These are phyloP conservation scores for Tanacetum coccineum DNA, from an alignment of 129 eudicot genomes.

Conservation along the genomic window DNA sequence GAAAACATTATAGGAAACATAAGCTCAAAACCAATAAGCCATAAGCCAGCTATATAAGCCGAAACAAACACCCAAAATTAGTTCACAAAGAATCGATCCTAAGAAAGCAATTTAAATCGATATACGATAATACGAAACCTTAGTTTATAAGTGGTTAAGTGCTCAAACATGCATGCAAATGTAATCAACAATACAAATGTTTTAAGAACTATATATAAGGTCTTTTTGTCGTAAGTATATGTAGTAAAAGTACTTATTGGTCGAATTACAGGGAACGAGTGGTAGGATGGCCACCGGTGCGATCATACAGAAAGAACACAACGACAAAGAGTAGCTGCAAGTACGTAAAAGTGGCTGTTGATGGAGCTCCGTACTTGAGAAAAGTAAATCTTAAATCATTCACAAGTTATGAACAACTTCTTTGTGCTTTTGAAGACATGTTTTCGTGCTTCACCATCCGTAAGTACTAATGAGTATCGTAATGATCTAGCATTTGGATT, in stretches of 20 bases:
- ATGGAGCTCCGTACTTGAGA: conserved; percentile 82
- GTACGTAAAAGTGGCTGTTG: conserved; percentile 85
- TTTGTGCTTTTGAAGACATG: conserved; percentile 52
- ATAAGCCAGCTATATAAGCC: too few species aligned
- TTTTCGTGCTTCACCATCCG: conserved; percentile 45
- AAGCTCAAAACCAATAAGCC: too few species aligned
- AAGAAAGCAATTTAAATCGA: too few species aligned
- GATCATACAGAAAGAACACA: conserved; percentile 62
- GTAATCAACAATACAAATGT: too few species aligned
- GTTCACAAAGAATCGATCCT: too few species aligned
- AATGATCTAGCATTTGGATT: too few species aligned
- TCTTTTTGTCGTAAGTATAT: background rate
- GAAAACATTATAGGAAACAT: too few species aligned
- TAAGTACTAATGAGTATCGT: conserved; percentile 11
- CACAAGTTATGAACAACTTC: conserved; percentile 45
- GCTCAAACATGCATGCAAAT: too few species aligned
- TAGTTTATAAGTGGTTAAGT: too few species aligned
- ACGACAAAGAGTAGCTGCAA: conserved; percentile 35
- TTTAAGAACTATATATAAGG: too few species aligned
- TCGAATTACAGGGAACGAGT: conserved; percentile 59
- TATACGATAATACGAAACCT: too few species aligned
- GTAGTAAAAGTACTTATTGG: background rate
- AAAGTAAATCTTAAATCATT: conserved; percentile 64
- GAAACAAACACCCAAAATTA: too few species aligned
- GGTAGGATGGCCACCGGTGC: conserved; percentile 96